A percentile compares a stretch with the other conserved stretches of the same genome.
phyloP scores from a whole-genome alignment of 2,329 filamentous ascomycete genomes.

The Sporothrix sp. region DNA sequence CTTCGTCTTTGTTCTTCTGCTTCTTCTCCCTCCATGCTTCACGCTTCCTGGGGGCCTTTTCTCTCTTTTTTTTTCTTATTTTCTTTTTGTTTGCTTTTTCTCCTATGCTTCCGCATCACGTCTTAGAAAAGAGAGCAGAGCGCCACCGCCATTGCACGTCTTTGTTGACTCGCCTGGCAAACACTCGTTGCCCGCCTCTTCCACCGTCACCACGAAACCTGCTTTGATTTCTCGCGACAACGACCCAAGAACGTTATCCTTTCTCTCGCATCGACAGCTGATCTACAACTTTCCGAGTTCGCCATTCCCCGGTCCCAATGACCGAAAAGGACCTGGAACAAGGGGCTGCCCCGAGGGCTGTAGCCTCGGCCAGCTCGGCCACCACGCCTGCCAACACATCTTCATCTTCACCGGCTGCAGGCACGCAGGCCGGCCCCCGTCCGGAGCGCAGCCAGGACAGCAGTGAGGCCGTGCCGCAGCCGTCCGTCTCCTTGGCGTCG shows the following conservation, averaged over 20 bases:
- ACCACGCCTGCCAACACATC: not conserved
- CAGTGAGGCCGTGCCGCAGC: slow-evolving; percentile 14
- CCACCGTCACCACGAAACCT: no score
- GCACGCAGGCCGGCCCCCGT: not conserved
- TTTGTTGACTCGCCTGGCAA: no score
- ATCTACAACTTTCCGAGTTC: not conserved
- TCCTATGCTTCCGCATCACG: not conserved
- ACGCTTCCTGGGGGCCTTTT: not conserved
- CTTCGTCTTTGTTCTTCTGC: no score
- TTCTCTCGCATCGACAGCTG: not conserved
- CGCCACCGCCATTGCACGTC: no score
- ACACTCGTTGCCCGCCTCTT: no score
- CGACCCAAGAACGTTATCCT: not conserved
- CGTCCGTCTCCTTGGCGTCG: slow-evolving; percentile 17
- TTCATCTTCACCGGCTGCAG: not conserved
- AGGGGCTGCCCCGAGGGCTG: slow-evolving; percentile 8
- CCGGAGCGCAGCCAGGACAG: slow-evolving; percentile 16
- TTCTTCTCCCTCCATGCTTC: not conserved
- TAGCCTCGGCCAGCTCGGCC: not conserved
- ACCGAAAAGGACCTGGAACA: slow-evolving; percentile 19
- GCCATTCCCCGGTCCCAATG: slow-evolving; percentile 8
- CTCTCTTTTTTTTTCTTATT: not conserved
- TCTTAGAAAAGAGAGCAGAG: no score
- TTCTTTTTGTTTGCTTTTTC: not conserved
- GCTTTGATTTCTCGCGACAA: not conserved